phyloP scores from a whole-genome alignment of 371 early-diverging fungal genomes.

The Vairimorpha necatrix region DNA sequence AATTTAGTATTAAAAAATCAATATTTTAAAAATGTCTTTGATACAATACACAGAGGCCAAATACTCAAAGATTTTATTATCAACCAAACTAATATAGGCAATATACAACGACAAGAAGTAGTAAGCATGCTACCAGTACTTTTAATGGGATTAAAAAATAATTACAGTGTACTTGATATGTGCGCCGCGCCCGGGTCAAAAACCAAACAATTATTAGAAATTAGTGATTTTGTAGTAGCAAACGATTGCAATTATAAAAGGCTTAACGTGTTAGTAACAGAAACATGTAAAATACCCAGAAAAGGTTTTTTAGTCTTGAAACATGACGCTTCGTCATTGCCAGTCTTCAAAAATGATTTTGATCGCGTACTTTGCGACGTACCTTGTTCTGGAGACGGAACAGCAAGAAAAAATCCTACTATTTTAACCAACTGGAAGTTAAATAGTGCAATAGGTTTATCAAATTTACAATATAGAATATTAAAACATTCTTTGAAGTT shows the following conservation, averaged over 20 bases:
- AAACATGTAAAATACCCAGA: constrained; percentile 79
- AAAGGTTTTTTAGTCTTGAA: constrained; percentile 84
- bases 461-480: constrained; percentile 77
- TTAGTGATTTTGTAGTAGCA: constrained; percentile 82
- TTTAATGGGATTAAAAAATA: constrained; percentile 79
- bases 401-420: constrained; percentile 83
- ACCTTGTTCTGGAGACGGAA: constrained; percentile 91
- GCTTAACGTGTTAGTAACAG: constrained; percentile 84
- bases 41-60: constrained; percentile 20
- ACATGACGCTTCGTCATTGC: constrained; percentile 85
- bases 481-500: constrained; percentile 78
- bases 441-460: constrained; percentile 72
- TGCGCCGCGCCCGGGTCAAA: constrained; percentile 72
- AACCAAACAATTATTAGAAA: constrained; percentile 74
- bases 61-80: constrained; percentile 47
- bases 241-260: constrained; percentile 87
- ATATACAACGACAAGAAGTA: constrained; percentile 87
- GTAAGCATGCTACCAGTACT: constrained; percentile 95
- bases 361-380: constrained; percentile 86
- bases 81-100: constrained; percentile 68
- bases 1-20: constrained; percentile 37
- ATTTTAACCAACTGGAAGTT: constrained; percentile 81
- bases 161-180: constrained; percentile 72
- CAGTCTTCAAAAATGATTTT: constrained; percentile 67
- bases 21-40: constrained; percentile 48